A percentile compares a stretch with the other conserved stretches of the same genome.
Evolutionary conservation across 2,329 filamentous ascomycete species (phyloP).

Genomic region (Cladophialophora carrionii): DNA sequence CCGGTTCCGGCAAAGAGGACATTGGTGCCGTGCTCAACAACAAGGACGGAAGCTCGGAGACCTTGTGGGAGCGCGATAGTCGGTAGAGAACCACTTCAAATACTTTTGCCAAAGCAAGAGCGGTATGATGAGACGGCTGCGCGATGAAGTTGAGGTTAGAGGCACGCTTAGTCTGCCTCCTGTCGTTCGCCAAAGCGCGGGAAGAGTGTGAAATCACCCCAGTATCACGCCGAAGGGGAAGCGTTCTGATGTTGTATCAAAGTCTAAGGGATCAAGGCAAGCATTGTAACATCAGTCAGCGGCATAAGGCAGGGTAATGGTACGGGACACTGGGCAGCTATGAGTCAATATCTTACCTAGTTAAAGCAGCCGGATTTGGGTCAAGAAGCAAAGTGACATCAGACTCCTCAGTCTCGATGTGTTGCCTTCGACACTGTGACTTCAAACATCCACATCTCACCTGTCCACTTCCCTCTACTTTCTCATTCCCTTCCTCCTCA

Average conservation of each 20-base stretch:
- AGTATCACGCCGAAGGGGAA: not conserved
- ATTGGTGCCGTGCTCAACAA: not conserved
- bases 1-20: not conserved
- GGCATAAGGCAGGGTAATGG: not conserved
- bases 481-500: not conserved
- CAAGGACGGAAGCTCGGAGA: not conserved
- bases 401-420: not conserved
- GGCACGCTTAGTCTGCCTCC: not conserved
- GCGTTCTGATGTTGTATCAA: not conserved
- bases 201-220: not conserved
- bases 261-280: not conserved
- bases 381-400: not conserved
- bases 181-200: not conserved
- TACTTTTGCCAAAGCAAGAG: not conserved
- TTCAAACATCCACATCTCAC: not conserved
- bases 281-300: not conserved
- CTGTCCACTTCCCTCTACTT: not conserved
- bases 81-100: not conserved
- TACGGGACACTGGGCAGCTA: not conserved
- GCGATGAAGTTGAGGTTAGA: not conserved
- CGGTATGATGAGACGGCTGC: not conserved
- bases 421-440: conserved; percentile 4
- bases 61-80: not conserved
- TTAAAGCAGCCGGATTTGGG: not conserved
- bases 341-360: not conserved